Evolutionary conservation across 129 eudicot genomes (phyloP).

Genomic region (Mikania micrantha): DNA sequence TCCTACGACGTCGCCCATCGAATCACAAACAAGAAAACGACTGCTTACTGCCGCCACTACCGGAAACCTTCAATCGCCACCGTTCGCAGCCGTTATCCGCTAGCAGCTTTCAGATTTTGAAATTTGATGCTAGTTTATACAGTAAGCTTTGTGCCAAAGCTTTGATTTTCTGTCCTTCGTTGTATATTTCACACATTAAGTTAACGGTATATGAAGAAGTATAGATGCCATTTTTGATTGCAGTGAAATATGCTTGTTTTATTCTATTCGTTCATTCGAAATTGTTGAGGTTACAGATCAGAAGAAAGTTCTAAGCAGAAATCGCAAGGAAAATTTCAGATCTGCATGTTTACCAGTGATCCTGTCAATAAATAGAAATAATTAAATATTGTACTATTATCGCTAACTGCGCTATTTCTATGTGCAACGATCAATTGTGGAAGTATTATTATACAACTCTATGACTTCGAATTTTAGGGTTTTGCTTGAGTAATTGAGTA

Average conservation of each 20-base stretch:
- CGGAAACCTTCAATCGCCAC: slow-evolving; percentile 3
- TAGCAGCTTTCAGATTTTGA: background rate
- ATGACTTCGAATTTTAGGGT: background rate
- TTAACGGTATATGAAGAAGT: background rate
- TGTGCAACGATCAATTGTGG: background rate
- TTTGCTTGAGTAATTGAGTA: background rate
- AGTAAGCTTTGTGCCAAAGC: background rate
- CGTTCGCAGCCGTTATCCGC: background rate
- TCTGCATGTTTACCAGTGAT: background rate
- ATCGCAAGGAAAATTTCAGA: background rate
- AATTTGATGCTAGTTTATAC: slow-evolving; percentile 9
- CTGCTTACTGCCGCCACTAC: background rate
- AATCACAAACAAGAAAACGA: background rate
- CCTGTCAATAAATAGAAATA: background rate
- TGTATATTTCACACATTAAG: background rate
- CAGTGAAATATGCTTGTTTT: background rate
- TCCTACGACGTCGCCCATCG: background rate
- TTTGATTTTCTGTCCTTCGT: background rate
- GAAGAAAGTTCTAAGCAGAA: background rate
- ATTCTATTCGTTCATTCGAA: background rate
- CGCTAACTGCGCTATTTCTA: background rate
- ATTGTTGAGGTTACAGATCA: background rate
- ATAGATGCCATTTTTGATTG: background rate
- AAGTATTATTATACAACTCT: background rate
- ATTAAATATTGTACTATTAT: background rate